phyloP scores from a whole-genome alignment of 352 stramenopile species.

The Globisporangium canariense region DNA sequence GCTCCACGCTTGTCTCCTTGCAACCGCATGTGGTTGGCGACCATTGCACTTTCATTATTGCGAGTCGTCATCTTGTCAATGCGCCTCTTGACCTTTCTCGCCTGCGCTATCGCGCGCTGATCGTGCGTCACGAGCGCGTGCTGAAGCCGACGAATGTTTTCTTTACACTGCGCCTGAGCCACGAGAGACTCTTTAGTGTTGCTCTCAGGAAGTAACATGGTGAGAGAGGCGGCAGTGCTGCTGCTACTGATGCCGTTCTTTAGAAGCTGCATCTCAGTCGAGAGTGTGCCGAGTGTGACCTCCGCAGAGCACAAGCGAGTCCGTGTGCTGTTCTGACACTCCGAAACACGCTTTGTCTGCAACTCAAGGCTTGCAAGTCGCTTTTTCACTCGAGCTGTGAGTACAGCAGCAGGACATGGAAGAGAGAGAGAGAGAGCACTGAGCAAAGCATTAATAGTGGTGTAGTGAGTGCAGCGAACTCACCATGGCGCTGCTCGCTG shows the following conservation, averaged over 20 bases:
- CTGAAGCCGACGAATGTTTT: conserved; percentile 19
- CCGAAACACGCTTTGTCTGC: background rate
- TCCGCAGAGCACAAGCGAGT: background rate
- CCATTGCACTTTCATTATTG: background rate
- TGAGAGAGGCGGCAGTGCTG: too few relatives aligned
- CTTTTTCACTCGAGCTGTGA: conserved; percentile 1
- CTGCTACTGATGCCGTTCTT: too few relatives aligned
- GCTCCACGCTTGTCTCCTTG: background rate
- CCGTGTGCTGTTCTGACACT: background rate
- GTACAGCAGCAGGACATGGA: background rate
- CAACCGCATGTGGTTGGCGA: background rate
- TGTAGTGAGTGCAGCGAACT: background rate
- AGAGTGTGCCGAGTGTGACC: background rate
- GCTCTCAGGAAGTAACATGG: background rate
- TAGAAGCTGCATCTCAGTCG: background rate
- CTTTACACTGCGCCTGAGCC: conserved; percentile 5
- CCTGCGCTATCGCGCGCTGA: conserved; percentile 3
- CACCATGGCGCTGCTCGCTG: conserved; percentile 1
- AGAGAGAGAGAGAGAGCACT: too few relatives aligned
- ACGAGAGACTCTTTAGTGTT: conserved; percentile 11
- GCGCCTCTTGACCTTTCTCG: background rate
- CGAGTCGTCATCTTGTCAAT: background rate
- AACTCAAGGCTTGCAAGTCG: background rate
- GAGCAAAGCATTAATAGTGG: too few relatives aligned
- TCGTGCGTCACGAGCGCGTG: conserved; percentile 14